Conservation (phyloP, 495 filamentous ascomycete genomes). For the Talaromyces thailandensis region DNA sequence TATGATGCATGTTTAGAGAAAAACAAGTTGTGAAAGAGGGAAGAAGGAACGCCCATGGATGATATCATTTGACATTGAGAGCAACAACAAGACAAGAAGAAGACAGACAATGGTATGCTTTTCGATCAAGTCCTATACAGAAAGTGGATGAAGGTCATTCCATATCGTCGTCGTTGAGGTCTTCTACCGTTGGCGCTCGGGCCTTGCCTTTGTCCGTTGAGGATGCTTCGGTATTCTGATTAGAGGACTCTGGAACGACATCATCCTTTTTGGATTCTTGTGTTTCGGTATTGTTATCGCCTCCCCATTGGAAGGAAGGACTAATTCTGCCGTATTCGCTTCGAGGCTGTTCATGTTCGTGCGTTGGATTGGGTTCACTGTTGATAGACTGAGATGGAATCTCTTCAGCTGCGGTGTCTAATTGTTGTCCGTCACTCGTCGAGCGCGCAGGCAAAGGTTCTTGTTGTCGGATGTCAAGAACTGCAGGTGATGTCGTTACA, state of each 20-base stretch:
- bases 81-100: background rate
- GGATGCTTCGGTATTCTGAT: background rate
- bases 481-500: conserved; percentile 1
- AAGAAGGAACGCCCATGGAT: background rate
- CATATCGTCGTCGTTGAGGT: conserved; percentile 31
- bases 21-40: background rate
- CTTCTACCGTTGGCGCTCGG: conserved; percentile 41
- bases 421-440: background rate
- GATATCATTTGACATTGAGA: background rate
- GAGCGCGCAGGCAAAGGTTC: background rate
- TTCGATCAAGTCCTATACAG: background rate
- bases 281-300: background rate
- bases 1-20: background rate
- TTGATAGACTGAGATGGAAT: background rate
- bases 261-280: background rate
- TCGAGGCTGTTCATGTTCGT: background rate
- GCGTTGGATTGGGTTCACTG: background rate
- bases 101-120: background rate
- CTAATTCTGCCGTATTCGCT: background rate
- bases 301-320: background rate
- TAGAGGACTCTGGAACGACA: background rate
- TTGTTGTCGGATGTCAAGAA: conserved; percentile 1
- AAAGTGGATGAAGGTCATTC: background rate
- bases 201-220: conserved; percentile 32
- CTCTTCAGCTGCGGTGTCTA: background rate